These are phyloP conservation scores for Fusarium zealandicum DNA, from an alignment of 2,329 filamentous ascomycete species.

Conservation along the genomic window DNA sequence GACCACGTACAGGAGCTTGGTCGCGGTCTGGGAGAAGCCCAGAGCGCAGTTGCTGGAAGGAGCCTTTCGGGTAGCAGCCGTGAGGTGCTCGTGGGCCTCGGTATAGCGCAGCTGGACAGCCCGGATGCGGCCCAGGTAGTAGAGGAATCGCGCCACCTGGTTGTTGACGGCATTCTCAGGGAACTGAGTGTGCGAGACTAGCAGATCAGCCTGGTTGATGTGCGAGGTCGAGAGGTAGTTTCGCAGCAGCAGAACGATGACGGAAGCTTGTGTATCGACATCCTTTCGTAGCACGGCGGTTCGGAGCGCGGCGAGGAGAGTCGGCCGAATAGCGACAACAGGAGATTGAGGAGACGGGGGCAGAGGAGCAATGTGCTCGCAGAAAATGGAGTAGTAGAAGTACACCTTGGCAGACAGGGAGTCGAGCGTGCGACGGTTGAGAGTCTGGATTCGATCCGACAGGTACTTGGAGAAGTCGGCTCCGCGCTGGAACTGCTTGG, in stretches of 20 bases:
- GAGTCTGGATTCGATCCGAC: conserved; percentile 81
- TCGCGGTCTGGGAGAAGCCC: conserved; percentile 94
- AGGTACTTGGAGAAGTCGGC: conserved; percentile 84
- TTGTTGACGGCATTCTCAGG: conserved; percentile 95
- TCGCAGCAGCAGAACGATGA: conserved; percentile 91
- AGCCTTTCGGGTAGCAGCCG: conserved; percentile 92
- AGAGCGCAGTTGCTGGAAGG: conserved; percentile 88
- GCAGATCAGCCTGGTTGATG: conserved; percentile 93
- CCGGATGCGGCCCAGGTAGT: conserved; percentile 95
- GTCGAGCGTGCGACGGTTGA: conserved; percentile 94
- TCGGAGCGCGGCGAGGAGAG: conserved; percentile 84
- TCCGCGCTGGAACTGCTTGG: conserved; percentile 80
- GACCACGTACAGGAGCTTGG: conserved; percentile 94
- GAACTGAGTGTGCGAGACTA: conserved; percentile 95
- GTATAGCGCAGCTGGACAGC: conserved; percentile 97
- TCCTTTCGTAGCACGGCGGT: conserved; percentile 98
- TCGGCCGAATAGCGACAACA: conserved; percentile 84
- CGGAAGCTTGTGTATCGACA: conserved; percentile 93
- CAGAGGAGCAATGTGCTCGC: conserved; percentile 86
- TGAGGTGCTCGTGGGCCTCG: conserved; percentile 93
- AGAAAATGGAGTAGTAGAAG: conserved; percentile 97
- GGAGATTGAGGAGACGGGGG: conserved; percentile 89
- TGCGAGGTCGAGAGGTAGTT: conserved; percentile 97
- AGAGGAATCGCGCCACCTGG: conserved; percentile 95
- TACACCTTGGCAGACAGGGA: conserved; percentile 94